Evolutionary conservation across 768 basidiomycete species (phyloP), one percentile per base, ranked within the genome.

Genomic region (Hericium alpestre): DNA sequence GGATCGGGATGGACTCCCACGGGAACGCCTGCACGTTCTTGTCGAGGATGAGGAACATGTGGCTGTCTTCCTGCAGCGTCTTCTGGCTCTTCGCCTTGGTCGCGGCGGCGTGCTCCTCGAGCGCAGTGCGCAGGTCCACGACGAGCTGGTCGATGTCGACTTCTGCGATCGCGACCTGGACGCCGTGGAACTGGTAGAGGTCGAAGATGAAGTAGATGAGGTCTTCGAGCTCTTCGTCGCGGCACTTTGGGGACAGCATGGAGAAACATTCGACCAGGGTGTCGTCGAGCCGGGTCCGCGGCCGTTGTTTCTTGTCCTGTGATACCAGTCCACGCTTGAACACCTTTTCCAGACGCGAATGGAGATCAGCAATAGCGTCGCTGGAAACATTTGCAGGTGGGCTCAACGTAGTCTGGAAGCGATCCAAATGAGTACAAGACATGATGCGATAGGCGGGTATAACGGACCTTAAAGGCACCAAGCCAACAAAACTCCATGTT

Each of bases 401-500:
- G 56, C 77, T 81, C 32, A 84, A 72, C 65, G 88, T 84, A 1
- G 85, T 84, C 88, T 87, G 52, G 18, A 40, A 11, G 32, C 8
- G 32, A 10, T 32, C 25, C 32, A 32, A 10, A 32, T 32, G 8
- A 32, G 32, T 32, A 32, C 32, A 32, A 32, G 8, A 1, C 32
- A 32, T 0, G 8, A 32, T 32, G 32, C 9, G 9, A 10, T 9
- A 32, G 32, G 32, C 2, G 32, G 9, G 32, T 32, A 32, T 32
- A 32, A 64, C 76, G 38, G 52, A 93, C 94, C 83, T 97, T 98
- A 80, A 96, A 97, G 20, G 87, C 93, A 1, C 96, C 95, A 2
- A 99, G 76, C 96, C 96, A 98, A 65, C 89, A 93, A 63, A 90
- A 93, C 67, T 98, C 96, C 47, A 99, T 84, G 61, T 86, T 91